Evolutionary conservation across 345 rosid genomes (phyloP), one percentile per base, ranked within the genome.

Genomic region (Aegle marmelos): DNA sequence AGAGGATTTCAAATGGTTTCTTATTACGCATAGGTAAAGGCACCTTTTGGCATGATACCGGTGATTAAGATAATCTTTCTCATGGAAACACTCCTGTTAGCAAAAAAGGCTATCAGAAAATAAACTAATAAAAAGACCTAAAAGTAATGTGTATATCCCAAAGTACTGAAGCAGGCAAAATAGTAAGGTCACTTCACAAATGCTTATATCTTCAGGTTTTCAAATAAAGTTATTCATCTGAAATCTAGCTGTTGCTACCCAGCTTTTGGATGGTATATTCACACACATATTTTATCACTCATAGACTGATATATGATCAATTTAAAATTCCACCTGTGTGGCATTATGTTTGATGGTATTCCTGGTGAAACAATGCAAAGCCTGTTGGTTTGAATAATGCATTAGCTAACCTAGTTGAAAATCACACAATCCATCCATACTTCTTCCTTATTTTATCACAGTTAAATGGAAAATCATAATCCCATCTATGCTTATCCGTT

Each of bases 31-130:
- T 59, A 95, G 97, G 85, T 94, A 92, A 37, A 93, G 80, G 82
- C 87, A 91, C 81, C 99, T 83, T 84, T 92, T 94, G 79, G 96
- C 98, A 83, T 92, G 95, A 84, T 95, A 95, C 34, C 99, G 87
- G 72, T 93, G 78, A 88, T 94, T 89, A 78, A 93, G 86, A 82
- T 90, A 95, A 81, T 95, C 98, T 76, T 91, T 91, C 90, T 91
- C 97, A 74, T 83, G 87, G 80, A 92, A 95, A 82, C 98, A 94
- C 54, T 93, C 98, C 99, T 93, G 91, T 10, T 56, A 74, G 68
- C 33, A 6, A 28, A 69, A 61, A 19, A 60, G 14, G 14, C n/a
- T 21, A 9, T 75, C n/a, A 69, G 48, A 54, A 76, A 76, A 58
- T 16, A 54, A 37, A 71, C 48, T 11, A 73, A 61, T 45, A 53